phyloP scores from a whole-genome alignment of 805 yeast genomes.

The Hermanozyma aechmeae region DNA sequence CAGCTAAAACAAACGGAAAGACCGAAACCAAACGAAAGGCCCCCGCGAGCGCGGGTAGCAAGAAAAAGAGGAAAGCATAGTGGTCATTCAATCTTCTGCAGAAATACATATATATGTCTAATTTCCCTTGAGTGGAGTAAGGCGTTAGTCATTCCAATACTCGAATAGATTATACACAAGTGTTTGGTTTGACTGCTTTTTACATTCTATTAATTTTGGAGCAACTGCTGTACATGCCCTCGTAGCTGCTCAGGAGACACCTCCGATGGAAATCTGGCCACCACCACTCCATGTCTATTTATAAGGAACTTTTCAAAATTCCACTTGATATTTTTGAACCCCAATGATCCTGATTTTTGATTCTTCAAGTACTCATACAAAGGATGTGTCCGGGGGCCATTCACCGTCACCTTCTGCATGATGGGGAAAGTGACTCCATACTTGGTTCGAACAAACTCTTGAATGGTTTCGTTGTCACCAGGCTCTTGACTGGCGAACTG shows the following conservation, averaged over 20 bases:
- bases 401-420: constrained; percentile 26
- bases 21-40: not conserved
- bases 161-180: too few species aligned
- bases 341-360: constrained; percentile 18
- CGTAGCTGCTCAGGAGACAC: constrained; percentile 60
- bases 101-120: too few species aligned
- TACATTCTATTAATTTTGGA: too few species aligned
- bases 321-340: constrained; percentile 52
- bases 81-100: too few species aligned
- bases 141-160: too few species aligned
- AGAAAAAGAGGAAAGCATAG: not conserved
- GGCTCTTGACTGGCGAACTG: constrained; percentile 83
- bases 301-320: constrained; percentile 71
- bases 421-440: constrained; percentile 30
- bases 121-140: too few species aligned
- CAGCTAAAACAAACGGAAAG: too few species aligned
- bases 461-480: constrained; percentile 35
- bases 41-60: not conserved
- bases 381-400: constrained; percentile 22
- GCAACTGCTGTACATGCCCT: too few species aligned
- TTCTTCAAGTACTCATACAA: constrained; percentile 22
- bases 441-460: constrained; percentile 9
- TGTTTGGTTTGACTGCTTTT: too few species aligned
- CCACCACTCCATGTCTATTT: constrained; percentile 48
- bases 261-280: constrained; percentile 53